phyloP scores from a whole-genome alignment of 1,284 basidiomycete species.

The Fistulina hepatica region DNA sequence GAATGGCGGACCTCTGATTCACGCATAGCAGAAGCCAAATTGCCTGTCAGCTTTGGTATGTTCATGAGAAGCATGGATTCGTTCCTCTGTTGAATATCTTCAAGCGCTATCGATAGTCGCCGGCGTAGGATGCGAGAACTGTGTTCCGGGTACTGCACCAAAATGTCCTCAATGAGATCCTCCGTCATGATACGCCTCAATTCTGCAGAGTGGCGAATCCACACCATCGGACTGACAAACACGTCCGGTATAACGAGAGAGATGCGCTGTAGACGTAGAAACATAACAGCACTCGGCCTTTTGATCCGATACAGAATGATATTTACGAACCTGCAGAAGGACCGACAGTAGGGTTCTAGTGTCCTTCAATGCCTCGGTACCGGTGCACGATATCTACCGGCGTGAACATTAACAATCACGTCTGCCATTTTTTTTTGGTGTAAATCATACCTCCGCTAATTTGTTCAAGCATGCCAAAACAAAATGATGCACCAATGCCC shows the following conservation, averaged over 20 bases:
- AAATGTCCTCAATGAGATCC: constrained; percentile 22
- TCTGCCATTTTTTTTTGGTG: constrained; percentile 5
- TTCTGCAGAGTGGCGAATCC: constrained; percentile 41
- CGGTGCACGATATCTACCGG: constrained; percentile 37
- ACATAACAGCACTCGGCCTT: neutral
- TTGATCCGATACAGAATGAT: neutral
- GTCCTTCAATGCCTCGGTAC: constrained; percentile 36
- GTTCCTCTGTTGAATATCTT: constrained; percentile 57
- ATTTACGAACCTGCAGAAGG: constrained; percentile 50
- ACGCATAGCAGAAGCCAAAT: constrained; percentile 51
- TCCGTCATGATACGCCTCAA: constrained; percentile 36
- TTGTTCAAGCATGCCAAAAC: constrained; percentile 57
- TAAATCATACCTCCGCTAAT: constrained; percentile 50
- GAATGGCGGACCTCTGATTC: constrained; percentile 54
- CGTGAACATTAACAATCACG: constrained; percentile 26
- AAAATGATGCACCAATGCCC: constrained; percentile 55
- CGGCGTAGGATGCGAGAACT: constrained; percentile 33
- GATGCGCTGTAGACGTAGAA: constrained; percentile 34
- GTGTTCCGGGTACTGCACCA: constrained; percentile 29
- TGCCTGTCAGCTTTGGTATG: constrained; percentile 45
- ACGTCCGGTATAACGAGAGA: constrained; percentile 59
- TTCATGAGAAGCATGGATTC: constrained; percentile 69
- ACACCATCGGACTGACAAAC: constrained; percentile 63
- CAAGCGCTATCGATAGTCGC: constrained; percentile 37
- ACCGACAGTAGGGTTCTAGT: constrained; percentile 45